These are phyloP conservation scores for Ganoderma sinense DNA, from an alignment of 1,284 basidiomycete species.

Conservation along the genomic window DNA sequence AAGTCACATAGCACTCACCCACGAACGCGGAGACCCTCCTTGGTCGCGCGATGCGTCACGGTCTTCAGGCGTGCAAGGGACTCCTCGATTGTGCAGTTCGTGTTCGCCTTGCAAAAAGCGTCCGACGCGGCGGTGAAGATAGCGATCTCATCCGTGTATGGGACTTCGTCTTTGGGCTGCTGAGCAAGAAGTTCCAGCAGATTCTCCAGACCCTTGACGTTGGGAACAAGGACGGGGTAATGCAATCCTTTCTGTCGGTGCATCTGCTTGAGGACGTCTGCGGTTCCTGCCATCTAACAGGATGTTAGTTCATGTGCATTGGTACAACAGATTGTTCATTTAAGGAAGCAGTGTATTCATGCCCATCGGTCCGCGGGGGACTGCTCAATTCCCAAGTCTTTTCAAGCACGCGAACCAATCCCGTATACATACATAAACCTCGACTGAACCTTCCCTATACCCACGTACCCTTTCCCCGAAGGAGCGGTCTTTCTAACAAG, in stretches of 20 bases:
- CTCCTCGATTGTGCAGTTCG: constrained; percentile 80
- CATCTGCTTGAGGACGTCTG: constrained; percentile 71
- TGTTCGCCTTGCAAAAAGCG: constrained; percentile 87
- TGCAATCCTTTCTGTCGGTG: constrained; percentile 61
- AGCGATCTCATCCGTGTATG: constrained; percentile 84
- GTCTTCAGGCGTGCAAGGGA: constrained; percentile 72
- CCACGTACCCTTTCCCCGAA: too few species aligned
- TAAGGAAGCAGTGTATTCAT: neutral
- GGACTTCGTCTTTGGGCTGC: constrained; percentile 42
- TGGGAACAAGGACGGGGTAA: constrained; percentile 90
- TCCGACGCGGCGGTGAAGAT: constrained; percentile 93
- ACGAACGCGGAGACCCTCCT: constrained; percentile 76
- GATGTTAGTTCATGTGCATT: neutral
- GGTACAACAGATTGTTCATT: neutral
- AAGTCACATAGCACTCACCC: constrained; percentile 29
- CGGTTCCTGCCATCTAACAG: constrained; percentile 85
- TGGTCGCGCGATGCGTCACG: constrained; percentile 69
- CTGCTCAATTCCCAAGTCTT: neutral
- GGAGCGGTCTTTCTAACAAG: neutral
- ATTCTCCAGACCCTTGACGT: constrained; percentile 78
- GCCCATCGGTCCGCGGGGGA: neutral
- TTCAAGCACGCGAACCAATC: neutral
- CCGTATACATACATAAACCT: neutral
- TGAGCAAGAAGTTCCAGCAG: constrained; percentile 62
- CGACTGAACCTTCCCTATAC: too few species aligned